Conservation (phyloP, 345 rosid species). For the Gossypium rotundifolium region DNA sequence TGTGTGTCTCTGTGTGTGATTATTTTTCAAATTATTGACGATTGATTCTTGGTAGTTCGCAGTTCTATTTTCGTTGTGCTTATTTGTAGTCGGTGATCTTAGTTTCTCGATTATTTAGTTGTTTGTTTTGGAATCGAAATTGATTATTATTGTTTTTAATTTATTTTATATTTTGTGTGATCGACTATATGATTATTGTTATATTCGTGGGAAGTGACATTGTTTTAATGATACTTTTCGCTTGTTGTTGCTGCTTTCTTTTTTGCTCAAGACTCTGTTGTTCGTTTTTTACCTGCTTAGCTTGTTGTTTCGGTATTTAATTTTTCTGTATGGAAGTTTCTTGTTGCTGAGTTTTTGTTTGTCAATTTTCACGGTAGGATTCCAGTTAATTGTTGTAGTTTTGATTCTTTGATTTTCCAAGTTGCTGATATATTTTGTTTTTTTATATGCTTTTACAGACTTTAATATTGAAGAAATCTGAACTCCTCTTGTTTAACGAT, state of each 20-base stretch:
- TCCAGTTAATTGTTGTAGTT: neutral
- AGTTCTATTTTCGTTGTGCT: neutral
- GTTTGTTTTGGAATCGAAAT: neutral
- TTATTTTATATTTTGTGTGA: neutral
- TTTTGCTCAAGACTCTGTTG: neutral
- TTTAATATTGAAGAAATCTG: slow-evolving; percentile 9
- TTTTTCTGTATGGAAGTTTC: neutral
- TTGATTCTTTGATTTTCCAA: neutral
- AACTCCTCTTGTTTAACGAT: slow-evolving; percentile 36
- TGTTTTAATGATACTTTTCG: neutral
- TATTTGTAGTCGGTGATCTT: neutral
- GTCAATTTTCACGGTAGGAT: neutral
- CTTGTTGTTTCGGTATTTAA: neutral
- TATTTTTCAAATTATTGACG: neutral
- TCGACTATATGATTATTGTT: neutral
- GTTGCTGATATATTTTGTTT: neutral
- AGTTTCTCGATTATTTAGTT: neutral
- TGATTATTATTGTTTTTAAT: neutral
- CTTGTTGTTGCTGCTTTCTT: neutral
- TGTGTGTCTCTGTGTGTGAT: too few relatives aligned
- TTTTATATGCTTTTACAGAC: slow-evolving; percentile 2
- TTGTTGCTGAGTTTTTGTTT: neutral
- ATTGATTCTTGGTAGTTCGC: neutral
- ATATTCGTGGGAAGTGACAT: neutral
- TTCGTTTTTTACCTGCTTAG: neutral